phyloP scores from a whole-genome alignment of 257 asterid species.

The Solanum medicagineum region DNA sequence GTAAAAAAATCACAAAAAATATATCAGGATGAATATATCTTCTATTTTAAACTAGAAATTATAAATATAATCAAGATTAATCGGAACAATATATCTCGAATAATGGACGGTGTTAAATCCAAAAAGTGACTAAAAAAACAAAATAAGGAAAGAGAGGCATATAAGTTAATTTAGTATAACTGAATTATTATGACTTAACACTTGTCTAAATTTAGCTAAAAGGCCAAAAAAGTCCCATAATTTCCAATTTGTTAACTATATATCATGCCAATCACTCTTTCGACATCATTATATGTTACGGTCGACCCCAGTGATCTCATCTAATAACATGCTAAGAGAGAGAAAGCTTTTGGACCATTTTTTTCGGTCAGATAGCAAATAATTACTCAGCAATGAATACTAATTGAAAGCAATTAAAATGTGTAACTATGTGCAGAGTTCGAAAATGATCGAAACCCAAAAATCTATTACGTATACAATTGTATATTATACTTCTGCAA shows the following conservation, averaged over 20 bases:
- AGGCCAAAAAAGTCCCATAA: not conserved
- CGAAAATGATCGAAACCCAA: not conserved
- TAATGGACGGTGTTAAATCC: not conserved
- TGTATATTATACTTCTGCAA: rapidly evolving
- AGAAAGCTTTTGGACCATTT: no score
- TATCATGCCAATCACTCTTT: not conserved
- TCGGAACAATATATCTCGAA: rapidly evolving
- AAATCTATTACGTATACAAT: rapidly evolving
- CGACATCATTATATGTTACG: not conserved
- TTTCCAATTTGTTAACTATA: not conserved
- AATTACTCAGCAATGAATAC: no score
- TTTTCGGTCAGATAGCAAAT: no score
- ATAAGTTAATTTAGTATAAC: not conserved
- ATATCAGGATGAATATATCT: no score
- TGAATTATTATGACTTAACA: not conserved
- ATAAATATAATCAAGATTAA: not conserved
- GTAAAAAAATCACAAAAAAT: not conserved
- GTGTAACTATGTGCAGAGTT: rapidly evolving
- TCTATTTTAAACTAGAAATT: not conserved
- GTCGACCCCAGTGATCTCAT: no score
- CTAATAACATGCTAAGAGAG: no score
- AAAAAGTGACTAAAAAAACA: not conserved
- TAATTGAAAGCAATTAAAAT: no score
- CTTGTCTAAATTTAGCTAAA: not conserved
- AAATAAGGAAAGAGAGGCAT: not conserved